Percentiles rank a stretch among this genome's conserved stretches.
phyloP scores from a whole-genome alignment of 257 asterid genomes.

The Petunia axillaris region DNA sequence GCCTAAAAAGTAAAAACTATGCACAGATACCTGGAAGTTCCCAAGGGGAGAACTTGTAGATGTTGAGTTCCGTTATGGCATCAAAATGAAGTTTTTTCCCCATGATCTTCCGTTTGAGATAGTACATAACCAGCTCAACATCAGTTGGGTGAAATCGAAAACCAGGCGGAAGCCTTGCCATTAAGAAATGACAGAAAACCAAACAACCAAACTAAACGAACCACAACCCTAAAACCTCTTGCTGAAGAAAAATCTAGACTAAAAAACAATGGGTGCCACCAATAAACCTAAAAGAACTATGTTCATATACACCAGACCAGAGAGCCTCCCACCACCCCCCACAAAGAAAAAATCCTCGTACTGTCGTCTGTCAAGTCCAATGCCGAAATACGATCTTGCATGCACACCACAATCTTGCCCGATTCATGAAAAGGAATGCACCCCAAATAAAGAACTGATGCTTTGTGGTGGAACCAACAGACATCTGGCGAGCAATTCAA shows the following conservation, averaged over 20 bases:
- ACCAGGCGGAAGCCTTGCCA: conserved; percentile 79
- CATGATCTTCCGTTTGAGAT: conserved; percentile 72
- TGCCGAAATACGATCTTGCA: conserved; percentile 67
- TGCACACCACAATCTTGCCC: conserved; percentile 72
- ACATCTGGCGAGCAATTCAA: conserved; percentile 81
- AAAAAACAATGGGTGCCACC: not conserved
- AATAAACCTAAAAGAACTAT: conserved; percentile 20
- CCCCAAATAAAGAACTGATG: conserved; percentile 65
- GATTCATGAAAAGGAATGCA: conserved; percentile 71
- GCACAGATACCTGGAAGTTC: conserved; percentile 82
- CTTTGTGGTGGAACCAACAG: conserved; percentile 79
- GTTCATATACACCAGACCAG: conserved; percentile 24
- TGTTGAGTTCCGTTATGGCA: conserved; percentile 81
- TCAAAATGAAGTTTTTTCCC: conserved; percentile 65
- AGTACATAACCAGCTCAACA: conserved; percentile 72
- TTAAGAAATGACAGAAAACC: conserved; percentile 25
- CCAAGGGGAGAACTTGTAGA: conserved; percentile 77
- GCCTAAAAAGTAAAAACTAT: not conserved
- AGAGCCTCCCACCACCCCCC: conserved; percentile 28
- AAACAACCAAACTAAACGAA: conserved; percentile 28
- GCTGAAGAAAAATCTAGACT: not conserved
- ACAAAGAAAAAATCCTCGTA: conserved; percentile 24
- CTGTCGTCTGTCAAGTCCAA: conserved; percentile 69
- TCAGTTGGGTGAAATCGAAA: conserved; percentile 94
- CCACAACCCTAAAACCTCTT: conserved; percentile 28